Base-by-base conservation (phyloP, 2,329 filamentous ascomycete species). In the Trichoderma sp. region DNA sequence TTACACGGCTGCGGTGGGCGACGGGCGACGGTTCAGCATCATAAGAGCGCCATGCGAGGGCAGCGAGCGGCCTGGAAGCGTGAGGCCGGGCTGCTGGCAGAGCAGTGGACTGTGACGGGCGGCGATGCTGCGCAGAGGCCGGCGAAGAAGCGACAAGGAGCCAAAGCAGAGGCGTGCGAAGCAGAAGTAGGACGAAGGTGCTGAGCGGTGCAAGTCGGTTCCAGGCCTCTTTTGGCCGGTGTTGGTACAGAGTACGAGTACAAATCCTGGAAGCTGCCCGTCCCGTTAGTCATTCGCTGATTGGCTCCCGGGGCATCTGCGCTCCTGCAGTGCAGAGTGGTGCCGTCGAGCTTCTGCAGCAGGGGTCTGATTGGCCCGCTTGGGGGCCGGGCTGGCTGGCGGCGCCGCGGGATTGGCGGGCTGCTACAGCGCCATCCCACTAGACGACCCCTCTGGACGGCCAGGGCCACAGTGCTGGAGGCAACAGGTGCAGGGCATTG, bases 1-100 rank as follows among this genome's bases (percentile, higher is more conserved):
- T 62, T 65, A 61, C 63, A 65, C 62, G 57, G 44, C 56, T 59
- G 52, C 66, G 67, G 58, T 56, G 52, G 62, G 59, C 63, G 65
- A 64, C 47, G n/a, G 62, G 60, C 57, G 56, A 57, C 48, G 59
- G 54, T 45, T 61, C 68, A 69, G 64, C 74, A 76, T 77, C 68
- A 73, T 77, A 72, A 71, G 69, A 68, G 66, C 67, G 71, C 68
- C 72, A 74, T 75, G 52, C 70, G 73, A 63, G 21, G 44, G 65
- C 55, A 34, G 26, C 50, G 48, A 48, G 54, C 67, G 68, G 68
- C 69, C 17, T 7, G 19, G 39, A 48, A 54, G 54, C 17, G 26
- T 17, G 47, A 52, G 50, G 48, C 43, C 54, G 48, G 55, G 64
- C 64, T 63, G 59, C 54, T 47, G 47, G 43, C 47, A 30, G 21